These are phyloP conservation scores for Leccinum aurantiacum DNA, from an alignment of 768 basidiomycete genomes.

Conservation along the genomic window DNA sequence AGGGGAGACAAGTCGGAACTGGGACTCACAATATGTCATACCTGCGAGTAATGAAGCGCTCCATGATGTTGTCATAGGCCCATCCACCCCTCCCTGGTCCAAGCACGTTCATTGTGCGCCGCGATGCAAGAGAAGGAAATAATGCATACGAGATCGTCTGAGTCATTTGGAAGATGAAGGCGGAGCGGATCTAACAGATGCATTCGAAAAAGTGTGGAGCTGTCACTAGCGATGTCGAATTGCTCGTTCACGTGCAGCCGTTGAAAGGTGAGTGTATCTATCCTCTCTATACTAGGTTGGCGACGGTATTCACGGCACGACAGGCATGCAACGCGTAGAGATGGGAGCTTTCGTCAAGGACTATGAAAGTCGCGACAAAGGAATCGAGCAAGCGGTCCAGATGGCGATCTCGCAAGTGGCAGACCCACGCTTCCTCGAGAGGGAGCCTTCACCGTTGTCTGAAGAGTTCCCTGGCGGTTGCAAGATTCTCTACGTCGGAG, in stretches of 20 bases:
- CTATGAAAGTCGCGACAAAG: conserved; percentile 81
- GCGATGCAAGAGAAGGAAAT: background rate
- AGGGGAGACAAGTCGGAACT: background rate
- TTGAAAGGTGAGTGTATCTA: conserved; percentile 70
- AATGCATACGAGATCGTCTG: conserved; percentile 42
- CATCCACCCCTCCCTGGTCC: conserved; percentile 35
- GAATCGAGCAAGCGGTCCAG: conserved; percentile 84
- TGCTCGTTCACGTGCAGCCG: conserved; percentile 85
- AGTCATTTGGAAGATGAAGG: no score
- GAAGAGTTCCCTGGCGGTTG: conserved; percentile 90
- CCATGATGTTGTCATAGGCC: conserved; percentile 37
- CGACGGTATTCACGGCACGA: background rate
- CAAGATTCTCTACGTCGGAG: conserved; percentile 94
- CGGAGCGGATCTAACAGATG: no score
- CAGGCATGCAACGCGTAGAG: conserved; percentile 86
- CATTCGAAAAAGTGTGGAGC: no score
- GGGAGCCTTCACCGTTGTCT: conserved; percentile 73
- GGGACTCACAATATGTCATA: conserved; percentile 48
- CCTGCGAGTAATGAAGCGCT: conserved; percentile 37
- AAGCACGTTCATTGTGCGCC: background rate
- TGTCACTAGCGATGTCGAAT: conserved; percentile 43
- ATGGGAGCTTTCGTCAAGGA: conserved; percentile 89
- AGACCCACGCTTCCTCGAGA: conserved; percentile 85
- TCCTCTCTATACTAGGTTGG: background rate
- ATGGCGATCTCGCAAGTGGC: conserved; percentile 76